Base-by-base conservation (phyloP, 1,139 yeast genomes). In the Yamadazyma jaroonii region DNA sequence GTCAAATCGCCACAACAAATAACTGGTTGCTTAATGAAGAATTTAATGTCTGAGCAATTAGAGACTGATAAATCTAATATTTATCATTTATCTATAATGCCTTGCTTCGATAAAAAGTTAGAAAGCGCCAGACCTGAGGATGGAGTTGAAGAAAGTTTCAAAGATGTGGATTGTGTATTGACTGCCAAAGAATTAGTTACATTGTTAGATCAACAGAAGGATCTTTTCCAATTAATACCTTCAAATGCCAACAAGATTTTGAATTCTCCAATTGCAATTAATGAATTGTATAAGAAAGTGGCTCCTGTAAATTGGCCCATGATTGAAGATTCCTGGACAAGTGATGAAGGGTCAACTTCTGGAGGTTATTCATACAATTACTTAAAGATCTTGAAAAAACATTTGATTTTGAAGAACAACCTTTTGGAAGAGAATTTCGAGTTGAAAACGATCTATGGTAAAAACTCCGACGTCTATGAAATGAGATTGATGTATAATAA, bases 41-140 rank as follows among this genome's bases (percentile, higher is more conserved):
- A 67, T n/a, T 55, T 81, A 32, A 62, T 80, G 4, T 59, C 80
- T 1, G 49, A 54, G 10, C 75, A 74, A 25, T 48, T 64, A 43
- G 56, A 50, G 24, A 59, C 57, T 39, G 54, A 49, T 12, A 56
- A 64, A 9, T 57, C 61, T 0, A 53, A 74, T 3, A 63, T 88
- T 0, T 94, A 87, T 54, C 97, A 90, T 57, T 63, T 92, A 42
- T 76, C 94, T 10, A 70, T 92, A 22, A 90, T 92, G 97, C 97
- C 98, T 1, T 92, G 97, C 52, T 92, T 92, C 57, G 99, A 92
- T 59, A 92, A 92, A 62, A 92, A 92, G 59, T 71, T 92, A 29
- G 99, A 92, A 62, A 94, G 97, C 27, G 90, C 97, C 2, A 69
- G 97, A 43, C 83, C 87, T 0, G 96, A 88, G 48, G 60, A 66